Evolutionary conservation across 2,329 filamentous ascomycete species (phyloP), one percentile per base, ranked within the genome.

Genomic region (Taxawa tesnikishii): DNA sequence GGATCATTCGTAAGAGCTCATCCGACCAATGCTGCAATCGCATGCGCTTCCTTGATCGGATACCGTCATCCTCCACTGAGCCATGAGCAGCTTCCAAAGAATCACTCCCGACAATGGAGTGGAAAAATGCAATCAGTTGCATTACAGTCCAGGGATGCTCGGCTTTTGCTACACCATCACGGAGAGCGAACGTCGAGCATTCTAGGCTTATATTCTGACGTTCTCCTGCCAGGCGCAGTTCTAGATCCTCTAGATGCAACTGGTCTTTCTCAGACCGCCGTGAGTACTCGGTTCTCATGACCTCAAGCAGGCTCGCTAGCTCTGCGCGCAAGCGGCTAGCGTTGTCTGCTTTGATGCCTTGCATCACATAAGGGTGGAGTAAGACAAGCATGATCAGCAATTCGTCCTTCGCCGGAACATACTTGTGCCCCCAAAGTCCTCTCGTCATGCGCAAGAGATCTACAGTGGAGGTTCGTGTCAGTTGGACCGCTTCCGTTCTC

Each of bases 241-340:
- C 65, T 48, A 94, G 51, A 45, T 94, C 82, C 38, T 83, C 75
- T n/a, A 92, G 58, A 41, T 84, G 79, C 8, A 96, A 64, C 23
- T 78, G 72, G 29, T 82, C 76, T 37, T 74, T 73, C 29, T 81
- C 75, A 21, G 74, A 65, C 38, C 84, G 70, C 41, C 67, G 76
- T 4, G 73, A 66, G 54, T 96, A 96, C 46, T 94, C 88, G 6
- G 60, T 60, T 61, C 78, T 79, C n/a, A 98, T 57, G 4, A 69
- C 64, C 27, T 85, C 77, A 19, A 76, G 51, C 2, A 94, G 55
- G n/a, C 70, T 69, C 40, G 79, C 72, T 5, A 93, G 25, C 14
- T 54, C 50, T 24, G 32, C 14, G n/a, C 37, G 34, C 14, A 54
- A 26, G n/a, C 33, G 19, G n/a, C 39, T 19, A 6, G 27, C 31